Percentiles rank a stretch among this genome's conserved stretches.
phyloP scores from a whole-genome alignment of 106 monocot genomes.

The Dendrobium nobile region DNA sequence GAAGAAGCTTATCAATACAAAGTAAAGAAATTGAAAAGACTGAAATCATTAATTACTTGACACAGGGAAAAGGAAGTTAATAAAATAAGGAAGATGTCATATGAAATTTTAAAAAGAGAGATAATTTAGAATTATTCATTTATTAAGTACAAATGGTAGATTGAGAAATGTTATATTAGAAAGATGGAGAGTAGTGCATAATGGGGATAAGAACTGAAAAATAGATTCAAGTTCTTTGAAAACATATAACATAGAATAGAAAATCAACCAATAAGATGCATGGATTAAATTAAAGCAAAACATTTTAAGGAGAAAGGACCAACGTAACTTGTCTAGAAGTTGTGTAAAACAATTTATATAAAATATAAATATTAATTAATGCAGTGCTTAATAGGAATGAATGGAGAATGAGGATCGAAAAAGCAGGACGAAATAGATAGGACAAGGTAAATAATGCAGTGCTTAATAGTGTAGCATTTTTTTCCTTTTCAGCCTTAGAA shows the following conservation, averaged over 20 bases:
- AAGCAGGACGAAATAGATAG: too few relatives aligned
- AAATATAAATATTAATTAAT: not conserved
- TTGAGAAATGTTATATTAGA: not conserved
- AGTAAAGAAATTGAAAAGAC: not conserved
- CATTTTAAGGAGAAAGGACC: not conserved
- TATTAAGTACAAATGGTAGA: not conserved
- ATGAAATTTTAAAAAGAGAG: not conserved
- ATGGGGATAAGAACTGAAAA: not conserved
- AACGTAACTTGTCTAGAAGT: not conserved
- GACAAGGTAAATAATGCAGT: too few relatives aligned
- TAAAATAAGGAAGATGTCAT: not conserved
- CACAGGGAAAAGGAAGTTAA: not conserved
- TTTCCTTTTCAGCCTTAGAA: too few relatives aligned
- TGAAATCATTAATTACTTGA: not conserved
- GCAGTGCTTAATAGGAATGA: not conserved
- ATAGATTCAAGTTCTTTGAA: not conserved
- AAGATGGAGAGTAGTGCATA: not conserved
- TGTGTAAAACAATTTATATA: not conserved
- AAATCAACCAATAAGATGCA: not conserved
- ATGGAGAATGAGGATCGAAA: not conserved
- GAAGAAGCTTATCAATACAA: not conserved
- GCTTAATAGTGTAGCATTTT: too few relatives aligned
- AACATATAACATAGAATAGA: not conserved
- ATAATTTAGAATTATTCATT: not conserved
- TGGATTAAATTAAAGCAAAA: not conserved